Percentiles rank a stretch among this genome's conserved stretches.
Conservation (phyloP, 805 yeast genomes). For the Zygosaccharomyces bailii region DNA sequence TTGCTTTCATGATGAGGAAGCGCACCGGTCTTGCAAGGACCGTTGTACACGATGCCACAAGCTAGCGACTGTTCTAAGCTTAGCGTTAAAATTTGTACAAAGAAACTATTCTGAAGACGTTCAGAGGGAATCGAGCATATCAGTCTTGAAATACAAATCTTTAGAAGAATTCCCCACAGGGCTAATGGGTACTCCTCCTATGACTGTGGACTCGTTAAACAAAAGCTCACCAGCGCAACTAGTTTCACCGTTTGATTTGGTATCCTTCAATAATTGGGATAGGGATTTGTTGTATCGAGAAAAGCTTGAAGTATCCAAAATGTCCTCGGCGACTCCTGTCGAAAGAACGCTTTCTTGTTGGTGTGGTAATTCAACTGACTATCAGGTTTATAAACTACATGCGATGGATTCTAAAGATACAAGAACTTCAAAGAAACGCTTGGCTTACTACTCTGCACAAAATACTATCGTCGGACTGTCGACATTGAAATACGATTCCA, state of each 20-base stretch:
- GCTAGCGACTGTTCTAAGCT: constrained; percentile 39
- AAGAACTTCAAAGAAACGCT: constrained; percentile 23
- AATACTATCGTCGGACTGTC: constrained; percentile 49
- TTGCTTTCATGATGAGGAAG: constrained; percentile 47
- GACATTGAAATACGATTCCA: constrained; percentile 22
- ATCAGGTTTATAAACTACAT: constrained; percentile 39
- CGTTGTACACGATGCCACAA: constrained; percentile 23
- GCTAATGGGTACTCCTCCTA: constrained; percentile 29
- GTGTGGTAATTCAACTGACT: constrained; percentile 82
- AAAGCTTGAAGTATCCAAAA: constrained; percentile 73
- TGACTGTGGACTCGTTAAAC: constrained; percentile 14
- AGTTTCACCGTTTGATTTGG: constrained; percentile 39
- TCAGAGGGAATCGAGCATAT: constrained; percentile 6
- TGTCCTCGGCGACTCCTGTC: constrained; percentile 75
- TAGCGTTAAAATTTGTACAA: constrained; percentile 40
- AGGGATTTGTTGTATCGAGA: constrained; percentile 67
- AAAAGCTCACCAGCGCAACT: constrained; percentile 21
- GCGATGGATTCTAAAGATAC: constrained; percentile 9
- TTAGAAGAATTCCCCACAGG: constrained; percentile 20
- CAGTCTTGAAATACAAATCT: constrained; percentile 15
- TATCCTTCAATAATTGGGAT: constrained; percentile 58
- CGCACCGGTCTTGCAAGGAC: constrained; percentile 16
- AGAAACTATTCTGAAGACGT: constrained; percentile 9
- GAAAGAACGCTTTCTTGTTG: constrained; percentile 48
- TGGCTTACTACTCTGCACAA: constrained; percentile 47